These are phyloP conservation scores for Cyphellophora europaea DNA, from an alignment of 2,329 filamentous ascomycete genomes.

Conservation along the genomic window DNA sequence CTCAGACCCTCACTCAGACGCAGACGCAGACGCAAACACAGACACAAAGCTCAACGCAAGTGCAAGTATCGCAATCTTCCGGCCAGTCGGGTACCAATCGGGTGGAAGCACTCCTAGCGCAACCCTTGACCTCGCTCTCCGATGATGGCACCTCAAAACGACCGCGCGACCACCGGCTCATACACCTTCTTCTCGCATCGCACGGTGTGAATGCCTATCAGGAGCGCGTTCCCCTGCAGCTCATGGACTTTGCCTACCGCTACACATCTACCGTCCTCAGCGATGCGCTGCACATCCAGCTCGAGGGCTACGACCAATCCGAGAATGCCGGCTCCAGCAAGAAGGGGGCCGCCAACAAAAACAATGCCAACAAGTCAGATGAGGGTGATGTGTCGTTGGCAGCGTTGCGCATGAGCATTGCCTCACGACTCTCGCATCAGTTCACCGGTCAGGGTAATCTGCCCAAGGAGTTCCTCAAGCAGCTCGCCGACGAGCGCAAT, in stretches of 20 bases:
- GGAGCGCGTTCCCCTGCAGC: slow-evolving; percentile 42
- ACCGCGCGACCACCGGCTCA: slow-evolving; percentile 40
- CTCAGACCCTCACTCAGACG: slow-evolving; percentile 16
- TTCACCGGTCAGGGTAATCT: slow-evolving; percentile 42
- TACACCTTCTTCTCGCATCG: slow-evolving; percentile 41
- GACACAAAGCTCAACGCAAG: slow-evolving; percentile 12
- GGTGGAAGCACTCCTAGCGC: slow-evolving; percentile 23
- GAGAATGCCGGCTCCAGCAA: slow-evolving; percentile 23
- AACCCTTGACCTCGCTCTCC: slow-evolving; percentile 33
- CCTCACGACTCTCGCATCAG: slow-evolving; percentile 46
- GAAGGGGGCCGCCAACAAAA: slow-evolving; percentile 25
- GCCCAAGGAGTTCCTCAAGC: slow-evolving; percentile 53
- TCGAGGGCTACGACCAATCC: slow-evolving; percentile 38
- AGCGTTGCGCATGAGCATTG: slow-evolving; percentile 52
- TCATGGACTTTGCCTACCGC: slow-evolving; percentile 44
- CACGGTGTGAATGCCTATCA: slow-evolving; percentile 41
- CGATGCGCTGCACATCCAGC: slow-evolving; percentile 42
- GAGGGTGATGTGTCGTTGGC: slow-evolving; percentile 45
- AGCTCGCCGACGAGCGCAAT: slow-evolving; percentile 48
- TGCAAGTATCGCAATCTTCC: slow-evolving; percentile 11
- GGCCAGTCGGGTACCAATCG: slow-evolving; percentile 6
- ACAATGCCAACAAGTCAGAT: slow-evolving; percentile 29
- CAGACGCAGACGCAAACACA: slow-evolving; percentile 16
- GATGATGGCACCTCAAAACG: slow-evolving; percentile 37
- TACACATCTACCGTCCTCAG: slow-evolving; percentile 44